Base-by-base conservation (phyloP, 169 alveolate species). In the Eimeria falciformis region DNA sequence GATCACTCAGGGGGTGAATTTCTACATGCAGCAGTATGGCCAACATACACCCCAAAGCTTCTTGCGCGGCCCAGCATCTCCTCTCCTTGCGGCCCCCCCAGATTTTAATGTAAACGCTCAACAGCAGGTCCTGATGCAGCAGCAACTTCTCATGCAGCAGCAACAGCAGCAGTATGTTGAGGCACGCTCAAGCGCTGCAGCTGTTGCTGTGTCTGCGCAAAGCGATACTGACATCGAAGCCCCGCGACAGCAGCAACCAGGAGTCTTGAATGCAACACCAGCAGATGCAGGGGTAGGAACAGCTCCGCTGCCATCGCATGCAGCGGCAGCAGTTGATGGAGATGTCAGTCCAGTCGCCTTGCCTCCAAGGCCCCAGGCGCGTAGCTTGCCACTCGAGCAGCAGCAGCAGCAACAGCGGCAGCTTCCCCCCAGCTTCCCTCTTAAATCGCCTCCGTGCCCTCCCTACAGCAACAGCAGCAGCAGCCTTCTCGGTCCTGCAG, bases 1-100 rank as follows among this genome's bases (percentile, higher is more conserved):
- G n/a, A 94, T 98, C 17, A 88, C 96, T 73, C 90, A 93, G 45
- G 97, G 97, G 21, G 95, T 97, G 50, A 94, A 85, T 69, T 92
- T 92, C 55, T 92, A 92, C 83, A 73, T 69, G 92, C 87, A 62
- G 81, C 95, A 92, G 86, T 92, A 92, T 45, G 94, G 47, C 55
- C 93, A 45, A 90, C 94, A 40, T 33, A 53, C 56, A 11, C 92
- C 92, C 11, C 75, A 37, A 25, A 73, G 53, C 68, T 86, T 58
- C 85, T 77, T 50, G 53, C 86, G 77, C 6, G 90, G 75, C 18
- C 78, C 75, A 21, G 90, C 79, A 7, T 82, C 90, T 18, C 90
- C 78, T 37, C 90, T 82, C 53, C 90, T 82, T 56, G 79, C 90
- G 25, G 78, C 90, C 56, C 90, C 90, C 0, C 90, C 79, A 12